Evolutionary conservation across 495 filamentous ascomycete species (phyloP).

Genomic region (Polyplosphaeria fusca): DNA sequence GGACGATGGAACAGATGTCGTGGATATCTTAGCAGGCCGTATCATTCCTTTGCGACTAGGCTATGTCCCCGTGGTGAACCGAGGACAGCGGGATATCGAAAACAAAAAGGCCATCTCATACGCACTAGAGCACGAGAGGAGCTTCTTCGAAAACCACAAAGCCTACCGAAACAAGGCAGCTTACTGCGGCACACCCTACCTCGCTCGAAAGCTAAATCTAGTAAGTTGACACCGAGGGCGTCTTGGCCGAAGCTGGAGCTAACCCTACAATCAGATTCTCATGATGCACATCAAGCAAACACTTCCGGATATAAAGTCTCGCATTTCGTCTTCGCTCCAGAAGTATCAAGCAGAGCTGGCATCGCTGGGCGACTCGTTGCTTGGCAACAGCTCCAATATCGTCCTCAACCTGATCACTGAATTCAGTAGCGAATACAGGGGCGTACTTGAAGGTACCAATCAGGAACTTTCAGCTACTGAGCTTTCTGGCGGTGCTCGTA

Average conservation of each 20-base stretch:
- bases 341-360: slow-evolving; percentile 84
- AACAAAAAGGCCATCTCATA: slow-evolving; percentile 91
- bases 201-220: slow-evolving; percentile 94
- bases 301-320: slow-evolving; percentile 94
- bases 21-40: slow-evolving; percentile 97
- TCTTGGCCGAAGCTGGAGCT: no score
- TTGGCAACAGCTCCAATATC: slow-evolving; percentile 94
- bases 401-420: slow-evolving; percentile 98
- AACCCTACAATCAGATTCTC: slow-evolving; percentile 86
- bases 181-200: slow-evolving; percentile 96
- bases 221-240: slow-evolving; percentile 46
- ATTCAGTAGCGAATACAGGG: slow-evolving; percentile 95
- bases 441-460: slow-evolving; percentile 93
- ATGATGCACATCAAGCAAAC: slow-evolving; percentile 99
- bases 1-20: slow-evolving; percentile 98
- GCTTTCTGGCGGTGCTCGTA: slow-evolving; percentile 93
- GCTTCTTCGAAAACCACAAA: slow-evolving; percentile 98
- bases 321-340: slow-evolving; percentile 86
- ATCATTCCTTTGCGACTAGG: slow-evolving; percentile 94
- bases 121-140: slow-evolving; percentile 90
- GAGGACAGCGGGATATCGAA: slow-evolving; percentile 98
- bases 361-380: slow-evolving; percentile 86
- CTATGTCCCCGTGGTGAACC: slow-evolving; percentile 98
- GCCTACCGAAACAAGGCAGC: slow-evolving; percentile 97
- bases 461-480: slow-evolving; percentile 91